Evolutionary conservation across 2,329 filamentous ascomycete species (phyloP).

Genomic region (Apiospora aurea): DNA sequence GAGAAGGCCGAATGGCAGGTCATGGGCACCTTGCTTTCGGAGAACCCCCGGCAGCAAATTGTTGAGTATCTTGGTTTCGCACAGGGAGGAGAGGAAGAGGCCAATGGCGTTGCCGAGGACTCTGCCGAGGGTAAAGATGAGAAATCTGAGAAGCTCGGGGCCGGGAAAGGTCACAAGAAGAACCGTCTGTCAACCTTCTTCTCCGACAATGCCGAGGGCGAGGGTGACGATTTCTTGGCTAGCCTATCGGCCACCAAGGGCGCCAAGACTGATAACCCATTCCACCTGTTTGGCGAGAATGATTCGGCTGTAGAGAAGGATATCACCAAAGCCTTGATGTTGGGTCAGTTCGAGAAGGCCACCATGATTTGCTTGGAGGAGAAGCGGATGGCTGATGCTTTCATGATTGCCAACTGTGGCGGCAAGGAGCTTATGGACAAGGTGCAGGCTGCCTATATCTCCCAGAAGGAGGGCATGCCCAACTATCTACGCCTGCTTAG

Average conservation of each 20-base stretch:
- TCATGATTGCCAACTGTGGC: slow-evolving; percentile 97
- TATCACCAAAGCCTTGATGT: slow-evolving; percentile 86
- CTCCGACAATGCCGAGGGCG: slow-evolving; percentile 68
- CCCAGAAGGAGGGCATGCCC: slow-evolving; percentile 80
- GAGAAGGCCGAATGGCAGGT: slow-evolving; percentile 97
- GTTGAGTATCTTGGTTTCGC: slow-evolving; percentile 90
- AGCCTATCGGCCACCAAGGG: slow-evolving; percentile 87
- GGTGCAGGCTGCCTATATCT: slow-evolving; percentile 89
- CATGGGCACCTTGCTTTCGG: slow-evolving; percentile 84
- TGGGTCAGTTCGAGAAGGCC: slow-evolving; percentile 90
- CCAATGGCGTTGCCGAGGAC: slow-evolving; percentile 56
- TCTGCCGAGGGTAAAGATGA: slow-evolving; percentile 43
- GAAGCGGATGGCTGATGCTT: slow-evolving; percentile 91
- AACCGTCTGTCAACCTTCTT: slow-evolving; percentile 82
- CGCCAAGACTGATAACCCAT: slow-evolving; percentile 92
- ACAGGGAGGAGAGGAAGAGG: slow-evolving; percentile 66
- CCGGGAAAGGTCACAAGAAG: slow-evolving; percentile 55
- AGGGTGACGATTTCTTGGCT: slow-evolving; percentile 86
- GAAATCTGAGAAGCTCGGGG: slow-evolving; percentile 48
- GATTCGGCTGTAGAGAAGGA: slow-evolving; percentile 84
- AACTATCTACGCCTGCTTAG: slow-evolving; percentile 92
- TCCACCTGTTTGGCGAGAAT: slow-evolving; percentile 84
- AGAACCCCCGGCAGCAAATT: slow-evolving; percentile 85
- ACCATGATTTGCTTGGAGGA: slow-evolving; percentile 89
- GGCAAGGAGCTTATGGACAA: slow-evolving; percentile 94